Conservation (phyloP, 139 green algal species). For the Dunaliella primolecta region DNA sequence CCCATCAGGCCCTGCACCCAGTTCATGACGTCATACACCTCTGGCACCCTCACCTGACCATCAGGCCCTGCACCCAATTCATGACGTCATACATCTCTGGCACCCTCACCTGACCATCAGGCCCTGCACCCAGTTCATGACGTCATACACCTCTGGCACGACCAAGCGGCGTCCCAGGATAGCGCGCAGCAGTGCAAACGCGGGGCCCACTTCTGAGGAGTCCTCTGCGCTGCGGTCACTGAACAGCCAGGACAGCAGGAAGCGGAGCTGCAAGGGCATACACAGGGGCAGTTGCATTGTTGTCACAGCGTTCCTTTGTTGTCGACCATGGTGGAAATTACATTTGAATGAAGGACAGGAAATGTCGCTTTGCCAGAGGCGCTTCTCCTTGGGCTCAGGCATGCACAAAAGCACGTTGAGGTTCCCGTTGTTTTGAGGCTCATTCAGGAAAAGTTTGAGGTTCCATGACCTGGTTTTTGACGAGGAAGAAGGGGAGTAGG, state of each 20-base stretch:
- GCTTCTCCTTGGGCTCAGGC: neutral
- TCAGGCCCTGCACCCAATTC: slow-evolving; percentile 70
- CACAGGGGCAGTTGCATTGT: neutral
- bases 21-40: slow-evolving; percentile 91
- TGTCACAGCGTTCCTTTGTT: neutral
- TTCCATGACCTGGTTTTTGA: no score
- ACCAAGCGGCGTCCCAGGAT: slow-evolving; percentile 75
- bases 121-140: slow-evolving; percentile 77
- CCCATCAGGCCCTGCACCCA: slow-evolving; percentile 64
- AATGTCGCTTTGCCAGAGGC: neutral
- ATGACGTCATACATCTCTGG: slow-evolving; percentile 93
- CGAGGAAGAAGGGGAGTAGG: no score
- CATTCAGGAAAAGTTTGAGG: no score
- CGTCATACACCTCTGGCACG: slow-evolving; percentile 89
- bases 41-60: slow-evolving; percentile 74
- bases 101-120: slow-evolving; percentile 58
- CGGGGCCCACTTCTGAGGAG: slow-evolving; percentile 9
- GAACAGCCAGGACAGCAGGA: slow-evolving; percentile 76
- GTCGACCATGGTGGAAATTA: neutral
- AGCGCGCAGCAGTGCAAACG: slow-evolving; percentile 75
- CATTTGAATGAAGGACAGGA: neutral
- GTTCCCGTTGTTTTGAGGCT: no score
- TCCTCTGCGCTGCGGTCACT: slow-evolving; percentile 60
- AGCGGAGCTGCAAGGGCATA: slow-evolving; percentile 55
- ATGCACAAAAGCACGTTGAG: no score